phyloP scores from a whole-genome alignment of 192 early-diverging fungal genomes.

The Podochytrium sp. region DNA sequence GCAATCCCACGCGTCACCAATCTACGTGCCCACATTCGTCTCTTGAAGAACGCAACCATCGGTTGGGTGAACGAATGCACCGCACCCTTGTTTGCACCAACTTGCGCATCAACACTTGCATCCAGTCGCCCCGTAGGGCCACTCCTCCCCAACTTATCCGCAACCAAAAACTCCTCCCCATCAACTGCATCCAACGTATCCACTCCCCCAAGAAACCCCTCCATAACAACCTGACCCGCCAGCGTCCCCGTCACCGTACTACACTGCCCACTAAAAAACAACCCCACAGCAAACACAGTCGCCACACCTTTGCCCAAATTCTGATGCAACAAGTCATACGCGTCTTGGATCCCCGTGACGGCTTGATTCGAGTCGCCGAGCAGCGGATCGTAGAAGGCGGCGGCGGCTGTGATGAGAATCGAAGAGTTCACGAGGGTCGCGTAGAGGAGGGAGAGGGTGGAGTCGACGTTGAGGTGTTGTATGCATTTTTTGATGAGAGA shows the following conservation, averaged over 20 bases:
- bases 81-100: not conserved
- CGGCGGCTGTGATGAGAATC: slow-evolving; percentile 71
- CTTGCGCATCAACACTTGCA: not conserved
- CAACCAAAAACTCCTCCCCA: not conserved
- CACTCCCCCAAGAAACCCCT: slow-evolving; percentile 62
- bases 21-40: slow-evolving; percentile 47
- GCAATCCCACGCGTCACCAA: slow-evolving; percentile 65
- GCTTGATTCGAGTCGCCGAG: slow-evolving; percentile 33
- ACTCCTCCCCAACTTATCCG: slow-evolving; percentile 33
- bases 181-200: slow-evolving; percentile 3
- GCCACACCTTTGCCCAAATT: slow-evolving; percentile 43
- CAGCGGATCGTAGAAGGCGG: slow-evolving; percentile 63
- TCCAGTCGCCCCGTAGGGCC: not conserved
- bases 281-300: slow-evolving; percentile 67
- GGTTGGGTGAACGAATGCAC: not conserved
- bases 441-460: slow-evolving; percentile 51
- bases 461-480: slow-evolving; percentile 23
- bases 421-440: slow-evolving; percentile 71
- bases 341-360: slow-evolving; percentile 50
- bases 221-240: slow-evolving; percentile 76
- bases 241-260: slow-evolving; percentile 75
- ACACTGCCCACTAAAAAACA: slow-evolving; percentile 70
- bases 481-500: not conserved
- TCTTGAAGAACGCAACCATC: slow-evolving; percentile 30
- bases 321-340: slow-evolving; percentile 52